A percentile compares a stretch with the other conserved stretches of the same genome.
Conservation (phyloP, 2,329 filamentous ascomycete genomes). For the Epicoccum nigrum region DNA sequence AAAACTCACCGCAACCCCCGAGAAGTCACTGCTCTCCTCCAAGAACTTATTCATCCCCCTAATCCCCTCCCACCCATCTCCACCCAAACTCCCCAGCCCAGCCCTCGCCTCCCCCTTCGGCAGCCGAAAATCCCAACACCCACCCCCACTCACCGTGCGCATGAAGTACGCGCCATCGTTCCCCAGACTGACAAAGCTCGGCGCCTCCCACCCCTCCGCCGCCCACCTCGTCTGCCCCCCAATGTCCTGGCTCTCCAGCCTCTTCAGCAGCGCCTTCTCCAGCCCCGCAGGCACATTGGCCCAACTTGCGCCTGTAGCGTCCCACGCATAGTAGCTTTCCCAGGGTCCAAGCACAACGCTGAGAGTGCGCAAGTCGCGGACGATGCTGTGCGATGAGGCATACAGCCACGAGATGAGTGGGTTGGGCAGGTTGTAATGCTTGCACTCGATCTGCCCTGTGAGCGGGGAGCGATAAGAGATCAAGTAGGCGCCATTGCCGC, state of each 20-base stretch:
- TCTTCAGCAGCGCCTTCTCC: constrained; percentile 33
- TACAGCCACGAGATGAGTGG: constrained; percentile 39
- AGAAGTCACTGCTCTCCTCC: constrained; percentile 30
- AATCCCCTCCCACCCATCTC: constrained; percentile 33
- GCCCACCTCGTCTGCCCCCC: constrained; percentile 36
- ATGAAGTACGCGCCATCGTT: constrained; percentile 42
- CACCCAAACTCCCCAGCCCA: constrained; percentile 15
- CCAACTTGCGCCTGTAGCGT: constrained; percentile 35
- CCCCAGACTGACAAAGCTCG: constrained; percentile 38
- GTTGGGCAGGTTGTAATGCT: constrained; percentile 43
- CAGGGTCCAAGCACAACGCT: constrained; percentile 38
- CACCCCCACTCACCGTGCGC: constrained; percentile 40
- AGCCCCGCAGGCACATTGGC: constrained; percentile 34
- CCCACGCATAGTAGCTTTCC: constrained; percentile 40
- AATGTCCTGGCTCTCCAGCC: constrained; percentile 32
- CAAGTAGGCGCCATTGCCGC: constrained; percentile 35
- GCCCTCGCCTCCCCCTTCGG: constrained; percentile 15
- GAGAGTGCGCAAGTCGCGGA: constrained; percentile 36
- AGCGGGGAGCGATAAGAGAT: constrained; percentile 32
- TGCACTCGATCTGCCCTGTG: constrained; percentile 20
- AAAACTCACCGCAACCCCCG: constrained; percentile 34
- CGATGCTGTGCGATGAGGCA: constrained; percentile 29
- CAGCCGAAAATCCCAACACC: constrained; percentile 39
- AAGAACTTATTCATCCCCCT: constrained; percentile 37
- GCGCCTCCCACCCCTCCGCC: constrained; percentile 33